Conservation (phyloP, 2,329 filamentous ascomycete genomes). For the Hymenoscyphus infarciens region DNA sequence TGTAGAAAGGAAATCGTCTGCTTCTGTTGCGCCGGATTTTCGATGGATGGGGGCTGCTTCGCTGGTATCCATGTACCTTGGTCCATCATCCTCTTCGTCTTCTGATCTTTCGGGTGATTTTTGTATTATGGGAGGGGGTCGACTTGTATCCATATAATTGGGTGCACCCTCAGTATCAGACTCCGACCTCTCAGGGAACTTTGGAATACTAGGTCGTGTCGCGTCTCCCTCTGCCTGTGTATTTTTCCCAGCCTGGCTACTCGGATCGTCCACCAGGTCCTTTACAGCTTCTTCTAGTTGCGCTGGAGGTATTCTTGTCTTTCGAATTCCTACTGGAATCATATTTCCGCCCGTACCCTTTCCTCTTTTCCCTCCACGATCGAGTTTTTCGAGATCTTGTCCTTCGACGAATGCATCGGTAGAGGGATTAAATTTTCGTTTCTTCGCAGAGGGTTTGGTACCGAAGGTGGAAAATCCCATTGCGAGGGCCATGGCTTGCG, state of each 20-base stretch:
- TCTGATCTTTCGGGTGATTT: slow-evolving; percentile 13
- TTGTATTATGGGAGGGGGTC: slow-evolving; percentile 34
- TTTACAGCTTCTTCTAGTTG: background rate
- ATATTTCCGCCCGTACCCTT: slow-evolving; percentile 33
- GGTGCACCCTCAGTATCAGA: slow-evolving; percentile 15
- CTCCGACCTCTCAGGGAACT: slow-evolving; percentile 8
- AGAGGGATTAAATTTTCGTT: slow-evolving; percentile 61
- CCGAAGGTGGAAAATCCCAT: slow-evolving; percentile 77
- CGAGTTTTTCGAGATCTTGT: slow-evolving; percentile 32
- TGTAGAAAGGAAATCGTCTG: background rate
- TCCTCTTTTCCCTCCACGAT: slow-evolving; percentile 35
- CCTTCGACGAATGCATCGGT: slow-evolving; percentile 47
- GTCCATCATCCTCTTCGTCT: slow-evolving; percentile 15
- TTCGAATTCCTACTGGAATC: slow-evolving; percentile 29
- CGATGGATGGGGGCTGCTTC: slow-evolving; percentile 29
- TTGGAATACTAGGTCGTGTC: slow-evolving; percentile 25
- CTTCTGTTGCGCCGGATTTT: background rate
- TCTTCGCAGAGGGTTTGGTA: slow-evolving; percentile 51
- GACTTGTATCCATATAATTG: slow-evolving; percentile 26
- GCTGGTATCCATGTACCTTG: slow-evolving; percentile 28
- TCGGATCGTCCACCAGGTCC: too few species aligned
- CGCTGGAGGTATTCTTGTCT: background rate
- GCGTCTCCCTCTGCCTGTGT: background rate
- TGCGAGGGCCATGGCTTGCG: slow-evolving; percentile 42
- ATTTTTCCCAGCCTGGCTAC: background rate